Base-by-base conservation (phyloP, 163 green algal species). In the Volvox carteri region DNA sequence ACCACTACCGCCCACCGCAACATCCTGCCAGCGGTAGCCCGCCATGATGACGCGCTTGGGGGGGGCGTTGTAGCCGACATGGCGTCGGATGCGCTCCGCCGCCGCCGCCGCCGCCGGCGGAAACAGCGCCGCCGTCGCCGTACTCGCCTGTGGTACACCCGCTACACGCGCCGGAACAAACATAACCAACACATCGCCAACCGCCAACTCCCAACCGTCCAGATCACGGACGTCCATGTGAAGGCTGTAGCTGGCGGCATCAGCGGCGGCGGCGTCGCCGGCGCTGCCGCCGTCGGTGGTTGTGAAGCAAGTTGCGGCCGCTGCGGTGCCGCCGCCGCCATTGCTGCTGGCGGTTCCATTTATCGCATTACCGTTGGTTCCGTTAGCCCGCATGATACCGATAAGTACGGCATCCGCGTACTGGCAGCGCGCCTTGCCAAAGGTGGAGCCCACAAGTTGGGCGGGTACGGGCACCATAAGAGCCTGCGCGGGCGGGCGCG, bases 11-110 rank as follows among this genome's bases (percentile, higher is more conserved):
- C 80, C 56, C 68, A 83, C 83, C 68, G 48, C 35, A 68, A 88
- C 83, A 72, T 88, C 83, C 50, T 37, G 18, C 70, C 67, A 76
- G 12, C 30, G 37, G 48, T 88, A 88, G 25, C 83, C 83, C 30
- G 70, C 83, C 83, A 88, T 60, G 50, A 88, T 83, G 35, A 88
- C 72, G 16, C 70, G 50, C 83, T 88, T 88, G 83, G 83, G 48
- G n/a, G 83, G 50, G 21, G 83, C 68, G 21, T 88, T 88, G 50
- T 88, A 88, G 39, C 83, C 83, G 25, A 41, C 68, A 50, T 65
- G 44, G 1, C 83, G 83, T 52, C 48, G 33, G 37, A 88, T 46
- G 28, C 83, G 67, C 35, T 88, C 83, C 11, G 28, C 52, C 3
- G 83, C 83, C 41, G 83, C 83, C 50, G 50, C 52, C 44, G 83